Evolutionary conservation across 116 monocot genomes (phyloP).

Genomic region (Cymodocea nodosa): DNA sequence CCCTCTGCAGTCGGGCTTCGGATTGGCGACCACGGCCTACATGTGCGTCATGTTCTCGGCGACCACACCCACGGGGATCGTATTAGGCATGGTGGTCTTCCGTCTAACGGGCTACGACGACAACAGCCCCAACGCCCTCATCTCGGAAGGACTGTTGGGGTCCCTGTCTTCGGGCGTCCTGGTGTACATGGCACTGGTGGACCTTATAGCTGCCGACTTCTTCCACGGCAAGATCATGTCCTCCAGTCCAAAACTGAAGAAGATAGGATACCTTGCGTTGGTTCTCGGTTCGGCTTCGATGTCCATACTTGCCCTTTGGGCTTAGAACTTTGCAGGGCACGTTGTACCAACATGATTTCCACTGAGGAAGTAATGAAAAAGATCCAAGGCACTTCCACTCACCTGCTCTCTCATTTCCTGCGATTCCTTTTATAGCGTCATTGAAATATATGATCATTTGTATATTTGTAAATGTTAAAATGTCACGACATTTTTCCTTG

Average conservation of each 20-base stretch:
- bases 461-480: no score
- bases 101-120: conserved; percentile 79
- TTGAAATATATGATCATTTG: no score
- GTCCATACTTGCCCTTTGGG: conserved; percentile 94
- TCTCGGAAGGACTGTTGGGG: conserved; percentile 74
- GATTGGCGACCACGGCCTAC: conserved; percentile 44
- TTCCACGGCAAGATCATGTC: conserved; percentile 77
- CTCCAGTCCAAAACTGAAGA: conserved; percentile 40
- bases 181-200: conserved; percentile 87
- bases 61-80: conserved; percentile 72
- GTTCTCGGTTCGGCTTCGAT: conserved; percentile 79
- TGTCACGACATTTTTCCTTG: no score
- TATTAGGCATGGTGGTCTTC: conserved; percentile 74
- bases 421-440: no score
- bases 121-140: conserved; percentile 60
- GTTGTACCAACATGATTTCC: not conserved
- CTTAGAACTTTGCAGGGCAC: conserved; percentile 21
- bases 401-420: no score
- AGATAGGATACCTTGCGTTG: conserved; percentile 43
- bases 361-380: no score
- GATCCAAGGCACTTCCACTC: no score
- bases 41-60: conserved; percentile 90
- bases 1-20: conserved; percentile 67
- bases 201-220: conserved; percentile 81
- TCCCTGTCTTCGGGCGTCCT: conserved; percentile 79